Base-by-base conservation (phyloP, 768 basidiomycete genomes). In the Lactifluus subvellereus region DNA sequence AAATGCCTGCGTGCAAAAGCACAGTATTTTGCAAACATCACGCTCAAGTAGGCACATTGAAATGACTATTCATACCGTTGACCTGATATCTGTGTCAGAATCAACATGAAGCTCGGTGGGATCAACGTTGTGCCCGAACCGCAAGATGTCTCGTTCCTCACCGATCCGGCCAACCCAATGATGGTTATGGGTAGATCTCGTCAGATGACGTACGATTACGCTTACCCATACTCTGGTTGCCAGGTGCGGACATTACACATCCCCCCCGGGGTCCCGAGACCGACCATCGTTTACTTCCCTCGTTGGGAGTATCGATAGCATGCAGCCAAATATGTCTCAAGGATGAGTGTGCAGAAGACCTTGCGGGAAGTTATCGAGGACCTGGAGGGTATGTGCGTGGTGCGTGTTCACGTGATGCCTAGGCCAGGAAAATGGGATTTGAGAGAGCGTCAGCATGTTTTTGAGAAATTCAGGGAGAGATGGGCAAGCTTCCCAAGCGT, bases 21-120 rank as follows among this genome's bases (percentile, higher is more conserved):
- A 0, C 90, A 91, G 64, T 92, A 91, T 67, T 92, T 79, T 62
- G 89, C 88, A 0, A 92, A 91, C 66, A 85, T 91, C 11, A 84
- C 82, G 67, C 72, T 92, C 30, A 91, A 92, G 89, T 89, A 61
- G 82, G 73, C 11, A 7, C 18, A 13, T 37, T 35, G 10, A 30
- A 3, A 42, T 61, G 32, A 32, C 0, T 11, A 6, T 60, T 20
- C 49, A 40, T 60, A 57, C 42, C 30, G 8, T 13, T 22, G 32
- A 47, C 35, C 13, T 10, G 62, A 62, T 60, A 32, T 14, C 6
- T 22, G 30, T 40, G n/a, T 22, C 63, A 91, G 89, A 72, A 79
- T 92, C 67, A 92, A 92, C 65, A 89, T 89, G 20, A 91, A 91
- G 71, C 77, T 91, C 0, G 90, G 90, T 10, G 90, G 91, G 2